Conservation (phyloP, 257 asterid species). For the Dorcoceras hygrometricum region DNA sequence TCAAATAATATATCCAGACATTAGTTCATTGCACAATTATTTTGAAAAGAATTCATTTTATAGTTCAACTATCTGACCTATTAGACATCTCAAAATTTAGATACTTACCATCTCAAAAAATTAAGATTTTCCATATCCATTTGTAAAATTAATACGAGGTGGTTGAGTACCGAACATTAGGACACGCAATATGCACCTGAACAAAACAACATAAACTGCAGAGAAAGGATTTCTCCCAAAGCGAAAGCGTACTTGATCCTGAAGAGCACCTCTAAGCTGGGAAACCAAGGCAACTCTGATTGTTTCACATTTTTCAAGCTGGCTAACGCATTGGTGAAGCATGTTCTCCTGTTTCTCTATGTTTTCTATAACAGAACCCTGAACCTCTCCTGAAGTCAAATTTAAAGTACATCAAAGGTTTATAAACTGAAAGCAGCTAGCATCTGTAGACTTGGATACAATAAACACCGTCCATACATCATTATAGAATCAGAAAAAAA, state of each 20-base stretch:
- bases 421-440: background rate
- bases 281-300: slow-evolving; percentile 60
- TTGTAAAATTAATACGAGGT: background rate
- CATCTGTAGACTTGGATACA: slow-evolving; percentile 2
- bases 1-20: background rate
- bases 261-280: slow-evolving; percentile 80
- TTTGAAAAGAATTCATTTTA: background rate
- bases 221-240: slow-evolving; percentile 13
- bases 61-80: slow-evolving; percentile 17
- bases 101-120: background rate
- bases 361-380: slow-evolving; percentile 56
- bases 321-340: slow-evolving; percentile 56
- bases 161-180: slow-evolving; percentile 7
- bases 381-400: slow-evolving; percentile 53
- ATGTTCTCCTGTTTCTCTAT: slow-evolving; percentile 65
- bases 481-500: background rate
- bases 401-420: slow-evolving; percentile 20
- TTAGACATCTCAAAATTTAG: background rate
- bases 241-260: slow-evolving; percentile 61
- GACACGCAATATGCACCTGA: background rate
- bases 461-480: background rate
- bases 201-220: slow-evolving; percentile 9
- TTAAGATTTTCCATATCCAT: background rate
- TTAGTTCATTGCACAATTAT: background rate
- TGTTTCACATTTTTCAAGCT: slow-evolving; percentile 79